Evolutionary conservation across 768 basidiomycete genomes (phyloP).

Genomic region (Vararia minispora): DNA sequence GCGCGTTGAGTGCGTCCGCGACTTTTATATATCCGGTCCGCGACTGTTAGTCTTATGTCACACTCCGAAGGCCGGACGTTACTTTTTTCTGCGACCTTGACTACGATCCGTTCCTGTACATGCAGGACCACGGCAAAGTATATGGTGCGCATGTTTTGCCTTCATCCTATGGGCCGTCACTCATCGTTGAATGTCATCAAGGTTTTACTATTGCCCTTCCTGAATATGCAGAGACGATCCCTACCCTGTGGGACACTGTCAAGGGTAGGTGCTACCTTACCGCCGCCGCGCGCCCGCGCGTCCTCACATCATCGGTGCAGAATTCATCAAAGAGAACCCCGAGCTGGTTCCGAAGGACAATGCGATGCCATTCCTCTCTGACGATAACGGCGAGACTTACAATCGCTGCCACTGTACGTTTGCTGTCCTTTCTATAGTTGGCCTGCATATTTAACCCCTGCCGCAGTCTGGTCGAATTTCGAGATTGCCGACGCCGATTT

Average conservation of each 20-base stretch:
- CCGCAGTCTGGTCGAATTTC: conserved; percentile 55
- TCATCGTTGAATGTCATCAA: conserved; percentile 18
- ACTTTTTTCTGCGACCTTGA: conserved; percentile 48
- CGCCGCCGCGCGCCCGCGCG: not conserved
- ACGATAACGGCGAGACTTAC: conserved; percentile 44
- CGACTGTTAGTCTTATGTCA: not conserved
- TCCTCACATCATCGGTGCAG: conserved; percentile 17
- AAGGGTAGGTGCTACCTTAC: conserved; percentile 33
- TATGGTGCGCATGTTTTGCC: conserved; percentile 29
- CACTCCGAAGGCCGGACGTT: conserved; percentile 32
- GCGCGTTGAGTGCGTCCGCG: conserved; percentile 37
- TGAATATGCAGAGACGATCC: conserved; percentile 67
- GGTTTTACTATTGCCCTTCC: conserved; percentile 67
- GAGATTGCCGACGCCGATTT: conserved; percentile 51
- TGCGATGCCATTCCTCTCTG: conserved; percentile 43
- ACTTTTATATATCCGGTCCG: not conserved
- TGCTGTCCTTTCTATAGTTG: conserved; percentile 1
- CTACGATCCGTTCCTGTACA: conserved; percentile 46
- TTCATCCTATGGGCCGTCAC: not conserved
- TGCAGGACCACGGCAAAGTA: conserved; percentile 44
- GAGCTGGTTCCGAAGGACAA: conserved; percentile 38
- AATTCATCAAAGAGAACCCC: conserved; percentile 38
- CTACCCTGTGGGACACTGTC: conserved; percentile 60
- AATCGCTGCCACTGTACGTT: conserved; percentile 43
- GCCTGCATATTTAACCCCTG: not conserved